A percentile compares a stretch with the other conserved stretches of the same genome.
These are phyloP conservation scores for Sparassis latifolia DNA, from an alignment of 1,284 basidiomycete genomes.

Conservation along the genomic window DNA sequence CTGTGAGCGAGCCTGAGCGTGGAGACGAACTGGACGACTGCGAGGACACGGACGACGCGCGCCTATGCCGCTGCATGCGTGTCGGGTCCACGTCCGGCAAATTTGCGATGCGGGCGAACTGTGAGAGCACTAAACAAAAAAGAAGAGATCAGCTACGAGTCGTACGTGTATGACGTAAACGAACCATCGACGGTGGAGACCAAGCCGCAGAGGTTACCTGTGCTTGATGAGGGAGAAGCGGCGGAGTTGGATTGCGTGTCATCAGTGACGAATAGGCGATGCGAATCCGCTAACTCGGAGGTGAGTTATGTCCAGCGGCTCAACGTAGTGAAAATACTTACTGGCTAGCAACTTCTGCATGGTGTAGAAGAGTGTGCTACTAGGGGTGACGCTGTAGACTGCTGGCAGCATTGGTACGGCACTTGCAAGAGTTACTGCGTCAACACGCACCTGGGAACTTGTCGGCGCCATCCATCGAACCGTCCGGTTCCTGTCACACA, in stretches of 20 bases:
- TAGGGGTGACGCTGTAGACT: conserved; percentile 69
- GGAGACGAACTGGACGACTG: conserved; percentile 25
- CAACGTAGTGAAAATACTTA: conserved; percentile 29
- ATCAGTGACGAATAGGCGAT: conserved; percentile 68
- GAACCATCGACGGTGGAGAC: conserved; percentile 75
- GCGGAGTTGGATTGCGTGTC: conserved; percentile 41
- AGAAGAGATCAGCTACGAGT: background rate
- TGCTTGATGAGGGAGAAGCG: conserved; percentile 27
- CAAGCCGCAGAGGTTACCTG: conserved; percentile 57
- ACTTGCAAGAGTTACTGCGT: background rate
- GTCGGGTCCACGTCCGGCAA: conserved; percentile 66
- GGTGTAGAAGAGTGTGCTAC: conserved; percentile 55
- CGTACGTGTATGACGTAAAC: conserved; percentile 17
- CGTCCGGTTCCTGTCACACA: conserved; percentile 48
- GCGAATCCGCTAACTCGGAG: conserved; percentile 51
- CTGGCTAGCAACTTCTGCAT: conserved; percentile 75
- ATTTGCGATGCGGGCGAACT: conserved; percentile 67
- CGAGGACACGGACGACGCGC: conserved; percentile 64
- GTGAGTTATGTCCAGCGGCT: background rate
- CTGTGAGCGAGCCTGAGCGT: conserved; percentile 35
- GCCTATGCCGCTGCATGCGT: conserved; percentile 65
- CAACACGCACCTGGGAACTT: conserved; percentile 58
- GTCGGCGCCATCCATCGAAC: conserved; percentile 65
- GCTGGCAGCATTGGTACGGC: conserved; percentile 1
- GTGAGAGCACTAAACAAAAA: conserved; percentile 49